Evolutionary conservation across 1,284 basidiomycete species (phyloP).

Genomic region (Malassezia arunalokei): DNA sequence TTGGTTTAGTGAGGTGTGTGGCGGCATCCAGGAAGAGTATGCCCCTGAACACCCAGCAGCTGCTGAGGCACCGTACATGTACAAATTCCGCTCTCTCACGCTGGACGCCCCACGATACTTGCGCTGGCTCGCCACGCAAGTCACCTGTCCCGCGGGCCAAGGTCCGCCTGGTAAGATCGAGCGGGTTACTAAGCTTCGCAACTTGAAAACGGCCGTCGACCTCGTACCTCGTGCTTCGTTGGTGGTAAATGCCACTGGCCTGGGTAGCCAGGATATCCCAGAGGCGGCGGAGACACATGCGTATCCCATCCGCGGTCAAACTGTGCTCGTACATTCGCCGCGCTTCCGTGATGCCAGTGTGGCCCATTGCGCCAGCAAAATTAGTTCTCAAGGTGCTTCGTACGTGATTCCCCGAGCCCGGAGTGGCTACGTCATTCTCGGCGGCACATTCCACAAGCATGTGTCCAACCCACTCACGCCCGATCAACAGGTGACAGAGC

Average conservation of each 20-base stretch:
- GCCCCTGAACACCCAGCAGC: not conserved
- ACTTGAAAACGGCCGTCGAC: constrained; percentile 13
- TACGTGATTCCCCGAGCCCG: constrained; percentile 54
- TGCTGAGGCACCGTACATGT: constrained; percentile 9
- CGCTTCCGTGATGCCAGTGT: constrained; percentile 29
- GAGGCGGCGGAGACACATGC: constrained; percentile 59
- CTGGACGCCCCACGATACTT: constrained; percentile 30
- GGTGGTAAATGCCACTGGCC: constrained; percentile 50
- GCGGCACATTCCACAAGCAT: constrained; percentile 52
- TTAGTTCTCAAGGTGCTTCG: constrained; percentile 16
- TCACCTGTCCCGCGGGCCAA: constrained; percentile 10
- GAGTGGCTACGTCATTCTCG: constrained; percentile 51
- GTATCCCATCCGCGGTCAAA: constrained; percentile 74
- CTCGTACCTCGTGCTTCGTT: constrained; percentile 21
- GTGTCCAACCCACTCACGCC: constrained; percentile 27
- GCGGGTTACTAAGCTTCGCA: constrained; percentile 17
- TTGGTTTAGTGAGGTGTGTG: constrained; percentile 24
- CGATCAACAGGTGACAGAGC: constrained; percentile 48
- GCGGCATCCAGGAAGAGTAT: constrained; percentile 7
- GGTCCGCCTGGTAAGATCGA: constrained; percentile 22
- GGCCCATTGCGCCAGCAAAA: constrained; percentile 24
- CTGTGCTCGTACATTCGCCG: constrained; percentile 63
- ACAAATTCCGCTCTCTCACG: constrained; percentile 26
- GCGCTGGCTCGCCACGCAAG: constrained; percentile 23
- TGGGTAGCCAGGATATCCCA: constrained; percentile 33